Base-by-base conservation (phyloP, 1,284 basidiomycete species). In the Bjerkandera adusta region DNA sequence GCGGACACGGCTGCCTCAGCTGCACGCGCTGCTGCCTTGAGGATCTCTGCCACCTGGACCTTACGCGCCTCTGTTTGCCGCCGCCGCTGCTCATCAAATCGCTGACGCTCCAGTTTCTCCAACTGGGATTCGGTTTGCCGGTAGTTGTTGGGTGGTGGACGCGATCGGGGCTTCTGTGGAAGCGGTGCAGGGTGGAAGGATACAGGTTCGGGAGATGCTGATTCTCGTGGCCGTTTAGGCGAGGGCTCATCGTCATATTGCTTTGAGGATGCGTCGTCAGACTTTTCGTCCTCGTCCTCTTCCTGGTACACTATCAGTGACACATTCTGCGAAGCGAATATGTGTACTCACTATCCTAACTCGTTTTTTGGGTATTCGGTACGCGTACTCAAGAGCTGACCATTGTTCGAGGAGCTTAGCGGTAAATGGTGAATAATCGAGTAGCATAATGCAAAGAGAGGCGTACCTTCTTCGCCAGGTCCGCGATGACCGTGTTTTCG, bases 341-440 rank as follows among this genome's bases (percentile, higher is more conserved):
- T 21, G 15, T 40, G 22, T 3, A 47, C 79, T 47, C 59, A 72
- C 64, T 33, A 57, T 66, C 61, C 75, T 77, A 37, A 73, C 56
- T 45, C 83, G 73, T 61, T 89, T n/a, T n/a, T n/a, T 90, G 7
- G 89, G 87, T 77, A 97, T 96, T 55, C 92, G 85, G 64, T 90
- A 94, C 7, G 81, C 85, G 32, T 84, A 68, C 41, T 87, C 82
- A 35, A 96, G 73, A 15, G 73, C 73, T 26, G 80, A 76, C 93
- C 93, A 97, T 44, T 83, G 73, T 15, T 76, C 76, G 3, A 91
- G 66, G 12, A 94, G 71, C 79, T 87, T 55, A n/a, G 8, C 10
- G n/a, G 22, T n/a, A n/a, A 35, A 26, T 30, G 18, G 30, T 43
- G 18, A 38, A 34, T 35, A n/a, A 15, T n/a, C n/a, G 12, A 7